Percentiles rank a stretch among this genome's conserved stretches.
These are phyloP conservation scores for Xylaria flabelliformis DNA, from an alignment of 495 filamentous ascomycete genomes.

Conservation along the genomic window DNA sequence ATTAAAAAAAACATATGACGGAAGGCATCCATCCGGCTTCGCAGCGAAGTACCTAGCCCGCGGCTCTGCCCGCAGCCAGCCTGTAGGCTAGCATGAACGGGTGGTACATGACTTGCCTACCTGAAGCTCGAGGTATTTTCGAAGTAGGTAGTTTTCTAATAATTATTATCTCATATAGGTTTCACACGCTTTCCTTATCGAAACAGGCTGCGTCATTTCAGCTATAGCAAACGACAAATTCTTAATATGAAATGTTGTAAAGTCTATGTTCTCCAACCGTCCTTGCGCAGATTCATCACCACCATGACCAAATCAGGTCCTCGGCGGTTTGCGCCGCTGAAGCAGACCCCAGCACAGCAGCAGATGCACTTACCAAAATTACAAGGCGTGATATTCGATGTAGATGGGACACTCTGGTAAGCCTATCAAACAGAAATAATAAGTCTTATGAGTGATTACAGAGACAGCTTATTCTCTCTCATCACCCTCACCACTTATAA, in stretches of 20 bases:
- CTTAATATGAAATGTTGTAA: slow-evolving; percentile 20
- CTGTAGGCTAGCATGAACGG: neutral
- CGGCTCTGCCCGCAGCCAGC: neutral
- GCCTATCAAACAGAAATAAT: slow-evolving; percentile 28
- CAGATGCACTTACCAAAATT: slow-evolving; percentile 60
- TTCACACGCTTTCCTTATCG: neutral
- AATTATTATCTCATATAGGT: neutral
- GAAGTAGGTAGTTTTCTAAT: neutral
- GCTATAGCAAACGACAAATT: neutral
- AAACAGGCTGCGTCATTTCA: neutral
- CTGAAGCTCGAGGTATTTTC: neutral
- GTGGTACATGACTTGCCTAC: neutral
- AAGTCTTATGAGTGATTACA: neutral
- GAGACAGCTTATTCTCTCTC: neutral
- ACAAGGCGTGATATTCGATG: slow-evolving; percentile 89
- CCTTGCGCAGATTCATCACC: slow-evolving; percentile 44
- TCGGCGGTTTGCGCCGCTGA: slow-evolving; percentile 59
- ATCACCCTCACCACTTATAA: neutral
- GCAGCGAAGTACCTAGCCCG: neutral
- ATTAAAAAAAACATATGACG: neutral
- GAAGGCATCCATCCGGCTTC: neutral
- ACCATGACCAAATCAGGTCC: slow-evolving; percentile 43
- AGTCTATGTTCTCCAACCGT: neutral
- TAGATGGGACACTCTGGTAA: slow-evolving; percentile 93
- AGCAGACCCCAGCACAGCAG: slow-evolving; percentile 29